phyloP scores from a whole-genome alignment of 306 rosid genomes.

The Prunus salicina region DNA sequence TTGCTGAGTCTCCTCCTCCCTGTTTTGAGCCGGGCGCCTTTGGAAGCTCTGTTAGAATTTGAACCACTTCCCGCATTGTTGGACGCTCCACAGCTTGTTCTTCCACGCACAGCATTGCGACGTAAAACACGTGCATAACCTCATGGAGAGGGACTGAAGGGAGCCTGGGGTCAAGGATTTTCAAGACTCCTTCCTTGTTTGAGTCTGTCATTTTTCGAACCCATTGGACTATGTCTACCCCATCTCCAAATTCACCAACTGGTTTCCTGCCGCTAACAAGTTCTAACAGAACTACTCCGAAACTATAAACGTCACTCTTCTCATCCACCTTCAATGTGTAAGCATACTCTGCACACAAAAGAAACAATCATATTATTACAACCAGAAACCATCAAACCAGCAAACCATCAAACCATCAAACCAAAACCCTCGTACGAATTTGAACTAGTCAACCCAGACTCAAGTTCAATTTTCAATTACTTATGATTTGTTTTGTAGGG shows the following conservation, averaged over 20 bases:
- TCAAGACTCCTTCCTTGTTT: constrained; percentile 76
- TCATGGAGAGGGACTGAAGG: constrained; percentile 87
- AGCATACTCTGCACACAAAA: constrained; percentile 71
- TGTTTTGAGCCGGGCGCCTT: constrained; percentile 51
- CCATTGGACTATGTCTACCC: constrained; percentile 97
- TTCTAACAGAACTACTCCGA: constrained; percentile 86
- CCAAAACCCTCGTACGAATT: neutral
- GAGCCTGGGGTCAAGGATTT: constrained; percentile 84
- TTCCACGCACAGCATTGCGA: constrained; percentile 93
- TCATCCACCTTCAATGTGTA: constrained; percentile 92
- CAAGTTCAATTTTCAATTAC: neutral
- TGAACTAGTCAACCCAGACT: neutral
- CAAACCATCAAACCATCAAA: neutral
- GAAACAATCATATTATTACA: constrained; percentile 6
- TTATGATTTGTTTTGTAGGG: too few species aligned
- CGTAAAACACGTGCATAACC: constrained; percentile 84
- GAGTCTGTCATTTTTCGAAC: constrained; percentile 83
- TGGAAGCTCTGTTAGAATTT: constrained; percentile 90
- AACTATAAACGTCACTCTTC: constrained; percentile 94
- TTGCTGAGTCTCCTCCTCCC: constrained; percentile 29
- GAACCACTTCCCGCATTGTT: constrained; percentile 97
- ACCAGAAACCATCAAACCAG: neutral
- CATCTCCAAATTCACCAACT: constrained; percentile 95
- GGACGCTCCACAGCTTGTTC: constrained; percentile 97
- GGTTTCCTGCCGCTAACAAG: constrained; percentile 85